Base-by-base conservation (phyloP, 2,329 filamentous ascomycete species). In the Daldinia sp. region DNA sequence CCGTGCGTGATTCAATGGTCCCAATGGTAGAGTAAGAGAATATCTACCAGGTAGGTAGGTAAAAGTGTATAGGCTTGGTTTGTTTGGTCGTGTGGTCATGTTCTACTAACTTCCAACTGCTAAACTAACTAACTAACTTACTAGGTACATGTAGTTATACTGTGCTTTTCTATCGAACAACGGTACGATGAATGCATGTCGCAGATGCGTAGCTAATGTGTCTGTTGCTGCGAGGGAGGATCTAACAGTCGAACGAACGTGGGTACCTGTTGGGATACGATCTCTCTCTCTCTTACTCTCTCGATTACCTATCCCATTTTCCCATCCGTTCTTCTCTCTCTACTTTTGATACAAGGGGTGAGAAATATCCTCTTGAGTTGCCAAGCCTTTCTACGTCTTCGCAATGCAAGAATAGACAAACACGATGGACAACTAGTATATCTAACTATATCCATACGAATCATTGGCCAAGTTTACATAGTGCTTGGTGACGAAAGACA, bases 181-280 rank as follows among this genome's bases (percentile, higher is more conserved):
- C 51, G 4, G 44, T 53, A 56, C 23, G 30, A 41, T 51, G 46
- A n/a, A 41, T 37, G 33, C 23, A 50, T 35, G 44, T 39, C 48
- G 42, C 57, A 39, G 35, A 30, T 13, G 48, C 42, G 37, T 26
- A 54, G 12, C 26, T 20, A 51, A 55, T 37, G 53, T 63, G 35
- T 53, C 35, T 50, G 41, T 18, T 42, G 20, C 44, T 53, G 51
- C 41, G 46, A 63, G 60, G 56, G 67, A 69, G 71, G 66, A 71
- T 70, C 63, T 73, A 63, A 67, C 65, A 71, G 56, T 68, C 70
- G 41, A 58, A 54, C 30, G 50, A 71, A 63, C 67, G 41, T 61
- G 67, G 62, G 35, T 64, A 69, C 57, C 59, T 59, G 20, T 59
- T 39, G 50, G 51, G 62, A 65, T 62, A 68, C 58, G 53, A 65